A percentile compares a stretch with the other conserved stretches of the same genome.
Evolutionary conservation across 805 yeast species (phyloP).

Genomic region (Starmera pachycereana): DNA sequence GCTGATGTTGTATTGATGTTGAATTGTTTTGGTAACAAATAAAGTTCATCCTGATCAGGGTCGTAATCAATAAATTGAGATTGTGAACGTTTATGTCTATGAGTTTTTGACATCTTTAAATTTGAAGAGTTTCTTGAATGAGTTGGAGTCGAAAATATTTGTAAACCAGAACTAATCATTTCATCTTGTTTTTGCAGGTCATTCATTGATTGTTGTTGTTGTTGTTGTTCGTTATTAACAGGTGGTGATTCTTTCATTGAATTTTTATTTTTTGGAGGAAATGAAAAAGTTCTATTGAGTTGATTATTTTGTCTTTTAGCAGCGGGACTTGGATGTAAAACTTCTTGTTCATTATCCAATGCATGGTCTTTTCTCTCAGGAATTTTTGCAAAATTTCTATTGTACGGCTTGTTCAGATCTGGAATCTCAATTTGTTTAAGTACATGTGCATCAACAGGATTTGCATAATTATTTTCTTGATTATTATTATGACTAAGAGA

Average conservation of each 20-base stretch:
- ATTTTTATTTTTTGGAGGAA: slow-evolving; percentile 10
- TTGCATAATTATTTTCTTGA: neutral
- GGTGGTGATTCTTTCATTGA: neutral
- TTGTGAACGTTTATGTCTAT: slow-evolving; percentile 1
- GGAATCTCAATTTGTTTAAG: slow-evolving; percentile 7
- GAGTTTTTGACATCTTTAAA: neutral
- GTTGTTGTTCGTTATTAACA: neutral
- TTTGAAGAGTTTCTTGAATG: neutral
- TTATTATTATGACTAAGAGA: no score
- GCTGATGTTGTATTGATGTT: neutral
- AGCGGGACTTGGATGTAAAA: slow-evolving; percentile 17
- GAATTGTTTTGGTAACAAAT: neutral
- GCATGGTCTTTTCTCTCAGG: neutral
- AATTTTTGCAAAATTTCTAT: neutral
- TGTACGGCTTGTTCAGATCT: slow-evolving; percentile 1
- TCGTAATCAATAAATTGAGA: slow-evolving; percentile 1
- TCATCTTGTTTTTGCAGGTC: no score
- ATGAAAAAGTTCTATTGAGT: slow-evolving; percentile 16
- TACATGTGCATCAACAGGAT: neutral
- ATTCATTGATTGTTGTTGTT: no score
- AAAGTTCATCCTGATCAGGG: neutral
- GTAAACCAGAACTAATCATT: neutral
- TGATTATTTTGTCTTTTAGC: slow-evolving; percentile 15
- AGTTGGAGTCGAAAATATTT: neutral
- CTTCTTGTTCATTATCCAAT: slow-evolving; percentile 16